Evolutionary conservation across 2,329 filamentous ascomycete genomes (phyloP).

Genomic region (Fusarium hostae): DNA sequence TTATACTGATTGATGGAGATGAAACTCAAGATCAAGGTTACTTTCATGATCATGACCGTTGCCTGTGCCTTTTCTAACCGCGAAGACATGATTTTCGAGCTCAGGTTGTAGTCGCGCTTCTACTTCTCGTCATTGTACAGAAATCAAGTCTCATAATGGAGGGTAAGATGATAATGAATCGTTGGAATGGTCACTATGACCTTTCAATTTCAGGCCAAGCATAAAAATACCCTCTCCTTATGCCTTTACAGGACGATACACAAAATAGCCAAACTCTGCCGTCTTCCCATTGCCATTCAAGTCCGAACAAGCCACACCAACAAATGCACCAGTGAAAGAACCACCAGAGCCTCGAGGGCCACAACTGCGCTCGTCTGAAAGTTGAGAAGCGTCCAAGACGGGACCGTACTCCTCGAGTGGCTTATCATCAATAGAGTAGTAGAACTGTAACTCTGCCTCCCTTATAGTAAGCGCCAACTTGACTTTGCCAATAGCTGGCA

Average conservation of each 20-base stretch:
- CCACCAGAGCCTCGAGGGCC: slow-evolving; percentile 69
- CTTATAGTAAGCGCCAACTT: slow-evolving; percentile 62
- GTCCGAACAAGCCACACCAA: slow-evolving; percentile 65
- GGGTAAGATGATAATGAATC: no score
- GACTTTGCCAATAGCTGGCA: slow-evolving; percentile 66
- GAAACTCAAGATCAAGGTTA: not conserved
- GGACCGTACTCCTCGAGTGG: slow-evolving; percentile 62
- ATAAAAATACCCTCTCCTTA: no score
- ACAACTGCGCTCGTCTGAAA: slow-evolving; percentile 66
- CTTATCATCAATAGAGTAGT: slow-evolving; percentile 59
- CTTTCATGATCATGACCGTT: no score
- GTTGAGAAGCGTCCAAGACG: slow-evolving; percentile 66
- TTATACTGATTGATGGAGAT: not conserved
- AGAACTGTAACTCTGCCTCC: slow-evolving; percentile 66
- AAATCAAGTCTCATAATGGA: no score
- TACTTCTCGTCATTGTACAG: no score
- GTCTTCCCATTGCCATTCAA: slow-evolving; percentile 60
- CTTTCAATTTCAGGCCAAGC: no score
- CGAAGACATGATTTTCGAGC: no score
- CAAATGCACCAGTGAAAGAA: slow-evolving; percentile 71
- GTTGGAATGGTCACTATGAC: no score
- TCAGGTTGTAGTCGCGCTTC: no score
- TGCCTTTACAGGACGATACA: not conserved
- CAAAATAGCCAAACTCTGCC: slow-evolving; percentile 62
- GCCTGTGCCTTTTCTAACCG: no score